phyloP scores from a whole-genome alignment of 345 rosid genomes.

The Citrus trifoliata region DNA sequence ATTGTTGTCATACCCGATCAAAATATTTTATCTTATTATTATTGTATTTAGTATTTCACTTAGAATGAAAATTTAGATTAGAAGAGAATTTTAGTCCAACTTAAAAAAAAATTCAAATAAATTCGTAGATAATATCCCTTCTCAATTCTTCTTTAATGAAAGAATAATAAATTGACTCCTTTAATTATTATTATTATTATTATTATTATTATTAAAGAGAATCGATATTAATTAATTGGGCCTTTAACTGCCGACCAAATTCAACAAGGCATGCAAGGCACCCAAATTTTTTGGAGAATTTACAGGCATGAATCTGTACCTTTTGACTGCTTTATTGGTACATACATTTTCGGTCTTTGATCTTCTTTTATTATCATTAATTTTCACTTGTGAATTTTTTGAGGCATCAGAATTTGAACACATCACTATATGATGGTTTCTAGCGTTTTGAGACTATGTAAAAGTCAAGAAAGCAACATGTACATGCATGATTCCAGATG shows the following conservation, averaged over 20 bases:
- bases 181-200: too few relatives aligned
- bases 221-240: neutral
- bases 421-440: neutral
- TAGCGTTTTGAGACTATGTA: neutral
- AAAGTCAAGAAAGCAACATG: conserved; percentile 22
- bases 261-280: neutral
- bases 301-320: neutral
- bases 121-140: neutral
- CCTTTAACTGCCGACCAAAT: neutral
- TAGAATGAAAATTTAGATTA: too few relatives aligned
- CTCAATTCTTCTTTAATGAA: conserved; percentile 4
- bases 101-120: too few relatives aligned
- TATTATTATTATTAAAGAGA: too few relatives aligned
- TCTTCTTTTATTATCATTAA: neutral
- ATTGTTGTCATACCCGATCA: too few relatives aligned
- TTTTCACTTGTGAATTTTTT: neutral
- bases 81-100: too few relatives aligned
- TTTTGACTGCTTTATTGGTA: conserved; percentile 1
- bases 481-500: conserved; percentile 11
- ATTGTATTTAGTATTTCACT: too few relatives aligned
- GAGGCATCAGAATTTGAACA: neutral
- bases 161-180: neutral
- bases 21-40: too few relatives aligned
- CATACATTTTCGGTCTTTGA: neutral
- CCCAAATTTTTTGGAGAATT: conserved; percentile 2